Conservation (phyloP, 108 stramenopile genomes). For the Hondaea fermentalgiana region DNA sequence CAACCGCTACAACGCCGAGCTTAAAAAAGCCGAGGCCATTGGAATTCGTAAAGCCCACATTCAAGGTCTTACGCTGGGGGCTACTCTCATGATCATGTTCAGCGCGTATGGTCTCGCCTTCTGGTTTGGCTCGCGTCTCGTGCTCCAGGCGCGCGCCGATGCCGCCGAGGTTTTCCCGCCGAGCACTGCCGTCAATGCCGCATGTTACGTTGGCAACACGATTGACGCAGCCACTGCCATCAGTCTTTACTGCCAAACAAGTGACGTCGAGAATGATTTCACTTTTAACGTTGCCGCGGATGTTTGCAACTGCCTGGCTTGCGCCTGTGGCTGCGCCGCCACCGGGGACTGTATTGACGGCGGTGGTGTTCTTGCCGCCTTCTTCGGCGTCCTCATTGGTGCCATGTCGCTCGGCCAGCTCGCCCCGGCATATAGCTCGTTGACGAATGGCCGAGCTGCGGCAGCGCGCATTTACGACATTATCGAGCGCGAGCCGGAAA, state of each 20-base stretch:
- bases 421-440: neutral
- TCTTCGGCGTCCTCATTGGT: slow-evolving; percentile 26
- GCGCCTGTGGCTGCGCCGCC: neutral
- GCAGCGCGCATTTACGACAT: neutral
- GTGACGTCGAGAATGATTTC: neutral
- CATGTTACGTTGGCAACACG: neutral
- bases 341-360: neutral
- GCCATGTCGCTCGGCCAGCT: slow-evolving; percentile 12
- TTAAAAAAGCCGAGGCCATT: slow-evolving; percentile 12
- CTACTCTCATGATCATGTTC: slow-evolving; percentile 47
- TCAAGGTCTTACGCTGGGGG: slow-evolving; percentile 47
- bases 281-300: neutral
- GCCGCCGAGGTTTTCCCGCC: neutral
- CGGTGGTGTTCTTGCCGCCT: neutral
- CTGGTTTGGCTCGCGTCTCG: slow-evolving; percentile 31
- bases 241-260: neutral
- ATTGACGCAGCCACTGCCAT: neutral
- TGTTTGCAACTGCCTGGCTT: neutral
- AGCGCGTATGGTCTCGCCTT: slow-evolving; percentile 38
- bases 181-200: neutral
- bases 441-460: neutral
- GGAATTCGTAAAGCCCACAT: slow-evolving; percentile 56
- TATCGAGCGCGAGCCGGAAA: neutral
- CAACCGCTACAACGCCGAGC: slow-evolving; percentile 33
- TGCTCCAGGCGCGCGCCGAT: slow-evolving; percentile 1